Conservation (phyloP, 2,329 filamentous ascomycete species). For the Colletotrichum phormii region DNA sequence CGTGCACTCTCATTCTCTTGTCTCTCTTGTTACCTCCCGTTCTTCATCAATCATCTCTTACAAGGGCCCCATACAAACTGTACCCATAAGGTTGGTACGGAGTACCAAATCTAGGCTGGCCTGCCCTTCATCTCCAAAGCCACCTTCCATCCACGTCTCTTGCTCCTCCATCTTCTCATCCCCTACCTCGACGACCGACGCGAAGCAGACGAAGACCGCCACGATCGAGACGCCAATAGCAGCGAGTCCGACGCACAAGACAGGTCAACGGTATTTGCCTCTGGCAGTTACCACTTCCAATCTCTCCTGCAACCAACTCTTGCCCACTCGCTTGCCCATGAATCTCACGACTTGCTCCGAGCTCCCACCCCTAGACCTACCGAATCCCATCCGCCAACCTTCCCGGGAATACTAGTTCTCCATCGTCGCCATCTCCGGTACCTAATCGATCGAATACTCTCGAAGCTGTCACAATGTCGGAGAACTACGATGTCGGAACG, state of each 20-base stretch:
- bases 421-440: slow-evolving; percentile 25
- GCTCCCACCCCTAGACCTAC: slow-evolving; percentile 32
- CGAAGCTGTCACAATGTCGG: slow-evolving; percentile 74
- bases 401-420: slow-evolving; percentile 24
- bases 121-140: slow-evolving; percentile 7
- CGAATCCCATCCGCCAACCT: slow-evolving; percentile 20
- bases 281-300: slow-evolving; percentile 7
- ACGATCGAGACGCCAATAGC: neutral
- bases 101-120: neutral
- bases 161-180: neutral
- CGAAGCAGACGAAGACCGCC: neutral
- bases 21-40: neutral
- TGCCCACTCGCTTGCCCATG: slow-evolving; percentile 29
- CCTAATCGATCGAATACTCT: slow-evolving; percentile 4
- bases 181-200: slow-evolving; percentile 1
- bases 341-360: slow-evolving; percentile 32
- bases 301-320: slow-evolving; percentile 8
- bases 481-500: slow-evolving; percentile 95
- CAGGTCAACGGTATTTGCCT: neutral
- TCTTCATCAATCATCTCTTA: slow-evolving; percentile 7
- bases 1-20: neutral
- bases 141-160: neutral
- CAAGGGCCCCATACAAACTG: neutral
- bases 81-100: neutral
- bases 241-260: neutral